Base-by-base conservation (phyloP, 2,329 filamentous ascomycete genomes). In the Leptographium wingfieldii region DNA sequence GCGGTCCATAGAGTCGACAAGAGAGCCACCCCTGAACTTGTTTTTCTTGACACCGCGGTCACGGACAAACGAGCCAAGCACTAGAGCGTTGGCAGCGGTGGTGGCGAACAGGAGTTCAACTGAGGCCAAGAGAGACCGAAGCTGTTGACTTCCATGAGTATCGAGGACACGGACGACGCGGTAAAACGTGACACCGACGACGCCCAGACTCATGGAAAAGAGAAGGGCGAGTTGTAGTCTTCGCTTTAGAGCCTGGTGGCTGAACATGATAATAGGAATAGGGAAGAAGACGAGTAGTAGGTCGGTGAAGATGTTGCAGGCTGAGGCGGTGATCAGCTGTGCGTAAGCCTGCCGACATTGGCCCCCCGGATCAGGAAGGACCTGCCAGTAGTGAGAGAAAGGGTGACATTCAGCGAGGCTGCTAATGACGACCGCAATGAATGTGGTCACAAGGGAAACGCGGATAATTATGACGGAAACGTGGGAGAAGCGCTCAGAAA, bases 81-180 rank as follows among this genome's bases (percentile, higher is more conserved):
- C 88, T 25, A 99, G 79, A 3, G 87, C 86, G 69, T 97, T 99
- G 14, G 92, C 89, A 0, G 95, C 87, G 0, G 85, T 84, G 0
- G 92, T 89, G 5, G 94, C 92, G 57, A 92, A 92, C 1, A 97
- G 79, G 9, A 97, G 87, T 69, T 99, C 94, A 22, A 95, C 79
- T 0, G 92, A 96, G 5, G 94, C 94, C 64, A 95, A 79, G 1
- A 97, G 82, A 0, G 92, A 95, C 53, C 94, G 88, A 66, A 88
- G 90, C 68, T 94, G 90, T 70, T 97, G 94, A 33, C 82, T 78
- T 3, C 91, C 90, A 61, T 84, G 74, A 55, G 80, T 76, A 3
- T 77, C 68, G 58, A 97, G 86, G 62, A 95, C 89, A 52, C 86
- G 80, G 0, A 88, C 86, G n/a, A 96, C 80, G 22, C 92, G 85